Evolutionary conservation across 768 basidiomycete species (phyloP), one percentile per base, ranked within the genome.

Genomic region (Terana coerulea): DNA sequence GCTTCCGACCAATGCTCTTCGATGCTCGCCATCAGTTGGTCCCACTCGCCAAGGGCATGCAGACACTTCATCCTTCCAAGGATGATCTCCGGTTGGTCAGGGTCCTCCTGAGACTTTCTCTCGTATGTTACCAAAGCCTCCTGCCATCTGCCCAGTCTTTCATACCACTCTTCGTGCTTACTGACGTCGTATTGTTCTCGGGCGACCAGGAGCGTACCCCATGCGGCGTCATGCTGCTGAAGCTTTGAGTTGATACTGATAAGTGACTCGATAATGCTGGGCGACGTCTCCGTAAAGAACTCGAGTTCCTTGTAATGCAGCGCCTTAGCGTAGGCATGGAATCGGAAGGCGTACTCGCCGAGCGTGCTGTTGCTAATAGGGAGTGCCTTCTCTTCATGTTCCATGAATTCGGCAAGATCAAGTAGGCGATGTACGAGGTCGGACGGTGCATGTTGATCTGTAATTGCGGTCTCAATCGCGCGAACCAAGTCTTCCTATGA

Each of bases 21-120:
- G 1, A 98, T 94, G 51, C 91, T 87, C 6, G 76, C 72, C 1
- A 92, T 87, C 22, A 99, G 77, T 50, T 83, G 79, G 57, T 97
- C 95, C 97, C 97, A 99, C 74, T 98, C 95, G 30, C 97, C 97
- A 8, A 99, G 80, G 2, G 97, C 97, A 67, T 98, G 95, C 15
- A 98, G 70, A 64, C 95, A 98, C 60, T 92, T 93, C 84, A 98
- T 94, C 34, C 89, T 82, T 3, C 95, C 97, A 44, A 94, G 81
- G 43, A 88, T 84, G 25, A 91, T 74, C 37, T 89, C 88, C 5
- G 84, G 82, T 19, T 84, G 80, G 35, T 79, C 77, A 0, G 91
- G 88, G 58, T 95, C 88, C n/a, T 77, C 71, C 55, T 80, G 75
- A 5, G 80, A 81, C 61, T 87, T 89, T 60, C 82, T 81, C 56